Percentiles rank a stretch among this genome's conserved stretches.
phyloP scores from a whole-genome alignment of 1,284 basidiomycete genomes.

The Boletellus deceptivus region DNA sequence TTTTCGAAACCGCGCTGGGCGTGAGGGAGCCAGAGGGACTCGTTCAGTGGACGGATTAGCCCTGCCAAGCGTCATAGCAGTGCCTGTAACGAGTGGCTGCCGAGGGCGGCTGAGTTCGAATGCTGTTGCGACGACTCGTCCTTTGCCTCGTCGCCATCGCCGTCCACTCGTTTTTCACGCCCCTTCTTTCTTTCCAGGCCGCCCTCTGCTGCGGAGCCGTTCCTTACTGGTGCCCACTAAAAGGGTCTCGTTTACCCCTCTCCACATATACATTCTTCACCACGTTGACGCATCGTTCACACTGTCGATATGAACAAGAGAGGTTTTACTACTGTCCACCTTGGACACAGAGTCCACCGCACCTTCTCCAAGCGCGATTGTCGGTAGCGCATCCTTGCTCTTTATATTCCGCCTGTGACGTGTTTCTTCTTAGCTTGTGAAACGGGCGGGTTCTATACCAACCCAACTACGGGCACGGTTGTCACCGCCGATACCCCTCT shows the following conservation, averaged over 20 bases:
- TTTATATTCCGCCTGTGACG: slow-evolving; percentile 1
- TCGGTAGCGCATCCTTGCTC: neutral
- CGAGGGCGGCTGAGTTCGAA: slow-evolving; percentile 28
- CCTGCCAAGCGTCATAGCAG: slow-evolving; percentile 6
- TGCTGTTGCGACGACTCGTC: slow-evolving; percentile 1
- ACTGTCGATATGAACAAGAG: slow-evolving; percentile 28
- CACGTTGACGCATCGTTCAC: slow-evolving; percentile 2
- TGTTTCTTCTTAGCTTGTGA: slow-evolving; percentile 42
- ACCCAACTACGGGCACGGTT: slow-evolving; percentile 52
- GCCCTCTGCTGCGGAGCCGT: slow-evolving; percentile 25
- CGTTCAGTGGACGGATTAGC: too few species aligned
- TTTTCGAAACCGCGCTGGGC: too few species aligned
- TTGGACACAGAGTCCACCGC: too few species aligned
- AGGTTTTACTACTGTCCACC: slow-evolving; percentile 30
- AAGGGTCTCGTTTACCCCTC: slow-evolving; percentile 3
- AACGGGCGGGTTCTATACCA: slow-evolving; percentile 64
- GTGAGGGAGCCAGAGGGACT: too few species aligned
- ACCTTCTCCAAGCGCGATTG: slow-evolving; percentile 27
- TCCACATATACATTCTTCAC: slow-evolving; percentile 4
- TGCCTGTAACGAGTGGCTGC: slow-evolving; percentile 12
- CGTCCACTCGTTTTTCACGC: slow-evolving; percentile 12
- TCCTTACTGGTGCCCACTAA: slow-evolving; percentile 20
- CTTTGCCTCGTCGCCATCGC: slow-evolving; percentile 6
- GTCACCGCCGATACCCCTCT: slow-evolving; percentile 56
- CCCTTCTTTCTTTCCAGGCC: slow-evolving; percentile 22